Base-by-base conservation (phyloP, 2,329 filamentous ascomycete species). In the Pseudogymnoascus sp. region DNA sequence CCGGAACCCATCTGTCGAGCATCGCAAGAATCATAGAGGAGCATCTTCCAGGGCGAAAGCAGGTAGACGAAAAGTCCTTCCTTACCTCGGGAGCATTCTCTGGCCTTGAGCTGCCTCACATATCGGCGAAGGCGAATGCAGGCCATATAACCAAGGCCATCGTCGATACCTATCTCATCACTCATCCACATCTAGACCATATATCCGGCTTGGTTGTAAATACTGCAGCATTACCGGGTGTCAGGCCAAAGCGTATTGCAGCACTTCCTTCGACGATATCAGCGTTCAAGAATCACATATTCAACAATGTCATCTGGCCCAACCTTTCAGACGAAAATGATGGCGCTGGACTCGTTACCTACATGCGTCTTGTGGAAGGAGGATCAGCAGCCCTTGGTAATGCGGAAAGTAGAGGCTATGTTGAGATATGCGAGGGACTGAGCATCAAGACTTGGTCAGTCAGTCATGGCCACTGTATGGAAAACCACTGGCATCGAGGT, bases 251-350 rank as follows among this genome's bases (percentile, higher is more conserved):
- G 76, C 86, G 89, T 23, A 80, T 99, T 12, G 92, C 93, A 1
- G 93, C 90, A 0, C 78, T 97, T 3, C 91, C 93, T 0, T 88
- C 86, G 28, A 96, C 93, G n/a, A 93, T 99, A 61, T 83, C 91
- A 53, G 93, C 93, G 0, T 88, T 99, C 75, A 97, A 96, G 74
- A 86, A 82, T 0, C 93, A 99, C 75, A 91, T 99, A 65, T 99
- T 99, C 79, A 99, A 99, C 76, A 96, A 97, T 71, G 80, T 96
- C 64, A 96, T 97, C 62, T 99, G 95, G 95, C 95, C 95, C 0
- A 99, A 99, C 69, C 78, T 99, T 40, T 96, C 91, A 0, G 93
- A 99, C 71, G 95, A 99, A 76, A 95, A 96, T 73, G 92, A 93
- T 36, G 95, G 95, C 23, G 93, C 93, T 3, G 95, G 95, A 0